Conservation (phyloP, 805 yeast species). For the Candida montana region DNA sequence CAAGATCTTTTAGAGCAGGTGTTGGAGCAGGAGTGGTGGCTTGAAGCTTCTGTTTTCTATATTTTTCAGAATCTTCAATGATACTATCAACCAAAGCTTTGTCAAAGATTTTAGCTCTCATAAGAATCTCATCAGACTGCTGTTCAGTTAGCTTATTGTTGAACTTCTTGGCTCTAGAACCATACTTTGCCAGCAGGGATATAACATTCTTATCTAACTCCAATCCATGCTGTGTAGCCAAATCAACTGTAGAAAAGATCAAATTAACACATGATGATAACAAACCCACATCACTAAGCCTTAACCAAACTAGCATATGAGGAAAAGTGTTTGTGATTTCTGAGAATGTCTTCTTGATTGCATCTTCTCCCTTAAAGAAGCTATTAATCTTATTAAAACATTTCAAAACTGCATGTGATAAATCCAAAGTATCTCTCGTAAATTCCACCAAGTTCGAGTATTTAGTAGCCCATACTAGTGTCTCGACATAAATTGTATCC, state of each 20-base stretch:
- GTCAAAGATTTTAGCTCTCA: constrained; percentile 55
- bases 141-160: constrained; percentile 65
- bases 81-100: constrained; percentile 48
- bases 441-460: constrained; percentile 66
- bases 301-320: constrained; percentile 71
- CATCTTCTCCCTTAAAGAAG: constrained; percentile 20
- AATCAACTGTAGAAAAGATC: constrained; percentile 58
- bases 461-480: constrained; percentile 69
- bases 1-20: constrained; percentile 3
- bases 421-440: constrained; percentile 80
- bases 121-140: constrained; percentile 59
- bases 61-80: constrained; percentile 35
- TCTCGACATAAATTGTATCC: constrained; percentile 58
- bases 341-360: constrained; percentile 35
- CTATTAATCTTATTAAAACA: constrained; percentile 49
- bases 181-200: constrained; percentile 55
- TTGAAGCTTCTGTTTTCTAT: constrained; percentile 28
- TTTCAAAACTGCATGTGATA: constrained; percentile 62
- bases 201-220: constrained; percentile 48
- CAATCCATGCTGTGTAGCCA: constrained; percentile 52
- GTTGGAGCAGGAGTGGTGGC: constrained; percentile 10
- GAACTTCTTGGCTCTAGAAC: constrained; percentile 57
- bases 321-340: constrained; percentile 59
- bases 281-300: constrained; percentile 74
- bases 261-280: constrained; percentile 67